Conservation (phyloP, 257 asterid genomes). For the Nyctanthes arbortristis region DNA sequence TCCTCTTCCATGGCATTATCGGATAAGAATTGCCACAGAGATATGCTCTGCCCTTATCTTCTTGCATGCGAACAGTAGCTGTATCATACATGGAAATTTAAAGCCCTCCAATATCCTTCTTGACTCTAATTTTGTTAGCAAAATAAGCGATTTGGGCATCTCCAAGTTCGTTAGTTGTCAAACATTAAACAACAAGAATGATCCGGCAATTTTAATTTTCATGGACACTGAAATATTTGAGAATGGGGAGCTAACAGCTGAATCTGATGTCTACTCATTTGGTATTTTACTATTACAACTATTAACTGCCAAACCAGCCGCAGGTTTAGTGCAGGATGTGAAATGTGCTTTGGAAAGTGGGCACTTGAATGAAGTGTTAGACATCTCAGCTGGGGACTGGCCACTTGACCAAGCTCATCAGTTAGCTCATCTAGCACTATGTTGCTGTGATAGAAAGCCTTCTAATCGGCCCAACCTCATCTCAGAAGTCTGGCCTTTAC, state of each 20-base stretch:
- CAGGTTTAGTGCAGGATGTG: constrained; percentile 60
- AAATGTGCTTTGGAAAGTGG: constrained; percentile 68
- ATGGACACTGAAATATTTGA: constrained; percentile 56
- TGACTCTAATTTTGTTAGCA: constrained; percentile 58
- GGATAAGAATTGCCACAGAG: constrained; percentile 71
- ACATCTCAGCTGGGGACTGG: constrained; percentile 91
- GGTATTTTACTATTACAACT: constrained; percentile 68
- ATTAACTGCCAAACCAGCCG: constrained; percentile 66
- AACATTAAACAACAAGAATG: constrained; percentile 23
- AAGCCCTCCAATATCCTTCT: constrained; percentile 72
- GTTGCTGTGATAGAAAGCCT: constrained; percentile 60
- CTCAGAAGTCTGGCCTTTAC: constrained; percentile 53
- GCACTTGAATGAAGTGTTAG: constrained; percentile 50
- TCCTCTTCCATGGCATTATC: constrained; percentile 72
- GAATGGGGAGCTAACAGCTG: constrained; percentile 49
- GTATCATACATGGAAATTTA: constrained; percentile 67
- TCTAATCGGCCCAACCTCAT: constrained; percentile 61
- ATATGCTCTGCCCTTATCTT: constrained; percentile 71
- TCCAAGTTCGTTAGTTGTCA: constrained; percentile 28
- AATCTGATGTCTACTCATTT: constrained; percentile 79
- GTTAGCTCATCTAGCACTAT: constrained; percentile 63
- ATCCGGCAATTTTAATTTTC: constrained; percentile 44
- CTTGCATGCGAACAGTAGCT: constrained; percentile 50
- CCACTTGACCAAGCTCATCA: constrained; percentile 48
- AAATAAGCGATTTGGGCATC: constrained; percentile 69